Conservation (phyloP, 257 asterid species). For the Salvia hispanica region DNA sequence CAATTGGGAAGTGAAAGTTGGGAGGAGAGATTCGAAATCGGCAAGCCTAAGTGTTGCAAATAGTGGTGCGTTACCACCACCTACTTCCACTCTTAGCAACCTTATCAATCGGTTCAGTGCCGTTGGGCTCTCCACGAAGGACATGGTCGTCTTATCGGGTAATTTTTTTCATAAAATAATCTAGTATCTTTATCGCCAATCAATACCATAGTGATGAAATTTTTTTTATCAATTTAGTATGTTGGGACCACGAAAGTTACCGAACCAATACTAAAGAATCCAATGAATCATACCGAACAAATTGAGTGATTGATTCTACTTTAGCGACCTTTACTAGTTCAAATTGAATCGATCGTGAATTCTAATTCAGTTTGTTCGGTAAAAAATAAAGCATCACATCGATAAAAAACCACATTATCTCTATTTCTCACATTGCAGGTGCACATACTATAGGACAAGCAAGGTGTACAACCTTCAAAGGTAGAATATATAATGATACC, state of each 20-base stretch:
- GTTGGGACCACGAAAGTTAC: too few relatives aligned
- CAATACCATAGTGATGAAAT: too few relatives aligned
- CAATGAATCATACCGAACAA: too few relatives aligned
- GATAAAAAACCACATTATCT: too few relatives aligned
- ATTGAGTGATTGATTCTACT: too few relatives aligned
- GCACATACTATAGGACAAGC: conserved; percentile 66
- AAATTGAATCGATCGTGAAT: too few relatives aligned
- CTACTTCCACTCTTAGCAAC: conserved; percentile 2
- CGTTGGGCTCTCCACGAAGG: conserved; percentile 47
- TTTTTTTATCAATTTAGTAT: too few relatives aligned
- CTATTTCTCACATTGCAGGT: conserved; percentile 27
- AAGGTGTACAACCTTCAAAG: conserved; percentile 42
- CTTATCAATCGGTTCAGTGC: conserved; percentile 36
- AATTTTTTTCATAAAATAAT: not conserved
- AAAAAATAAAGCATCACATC: too few relatives aligned
- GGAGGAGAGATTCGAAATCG: conserved; percentile 64
- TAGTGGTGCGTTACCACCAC: conserved; percentile 19
- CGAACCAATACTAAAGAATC: too few relatives aligned
- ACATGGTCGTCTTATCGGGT: conserved; percentile 78
- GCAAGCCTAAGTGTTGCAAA: conserved; percentile 51
- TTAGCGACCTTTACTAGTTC: too few relatives aligned
- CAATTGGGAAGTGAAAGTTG: conserved; percentile 59
- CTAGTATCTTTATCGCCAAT: too few relatives aligned
- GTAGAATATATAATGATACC: conserved; percentile 48
- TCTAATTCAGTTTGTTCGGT: too few relatives aligned